Base-by-base conservation (phyloP, 129 eudicot genomes). In the Scalesia atractyloides region DNA sequence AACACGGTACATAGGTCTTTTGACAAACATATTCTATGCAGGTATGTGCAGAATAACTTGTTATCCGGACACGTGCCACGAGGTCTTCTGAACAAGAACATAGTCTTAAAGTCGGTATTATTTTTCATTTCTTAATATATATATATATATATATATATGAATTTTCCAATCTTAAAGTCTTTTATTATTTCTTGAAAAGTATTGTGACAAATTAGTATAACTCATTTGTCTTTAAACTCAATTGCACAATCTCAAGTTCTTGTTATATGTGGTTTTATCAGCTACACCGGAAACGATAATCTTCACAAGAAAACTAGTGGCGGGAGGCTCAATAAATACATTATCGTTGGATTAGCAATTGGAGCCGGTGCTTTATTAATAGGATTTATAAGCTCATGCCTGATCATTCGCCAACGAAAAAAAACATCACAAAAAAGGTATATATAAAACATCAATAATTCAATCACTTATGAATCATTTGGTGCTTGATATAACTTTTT, bases 41-140 rank as follows among this genome's bases (percentile, higher is more conserved):
- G 99, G 88, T 86, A 88, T 73, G 64, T 94, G 76, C 96, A 94
- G 76, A 83, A 94, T 84, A 94, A 94, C 77, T 14, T 62, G 85
- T 76, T 94, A 65, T 79, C 96, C 9, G 99, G 99, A 72, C 74
- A 73, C 14, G 82, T 90, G 76, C 96, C 99, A 54, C 62, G 91
- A 24, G 75, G 77, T 64, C 93, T 94, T 82, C 78, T 87, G 58
- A 77, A 82, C 69, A 83, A 84, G 75, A 77, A 83, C 75, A 73
- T 88, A 41, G 77, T 74, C 78, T 76, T 88, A 36, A 88, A 94
- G 99, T 94, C 82, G 53, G 99, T 88, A 54, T 46, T 69, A 16
- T 57, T 2, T 51, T 30, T 50, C 36, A 22, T 30, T 41, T 62
- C 34, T 9, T 44, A 44, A 15, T 61, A 61, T 73, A 14, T 6